Evolutionary conservation across 2,329 filamentous ascomycete species (phyloP).

Genomic region (Didymella glomerata): DNA sequence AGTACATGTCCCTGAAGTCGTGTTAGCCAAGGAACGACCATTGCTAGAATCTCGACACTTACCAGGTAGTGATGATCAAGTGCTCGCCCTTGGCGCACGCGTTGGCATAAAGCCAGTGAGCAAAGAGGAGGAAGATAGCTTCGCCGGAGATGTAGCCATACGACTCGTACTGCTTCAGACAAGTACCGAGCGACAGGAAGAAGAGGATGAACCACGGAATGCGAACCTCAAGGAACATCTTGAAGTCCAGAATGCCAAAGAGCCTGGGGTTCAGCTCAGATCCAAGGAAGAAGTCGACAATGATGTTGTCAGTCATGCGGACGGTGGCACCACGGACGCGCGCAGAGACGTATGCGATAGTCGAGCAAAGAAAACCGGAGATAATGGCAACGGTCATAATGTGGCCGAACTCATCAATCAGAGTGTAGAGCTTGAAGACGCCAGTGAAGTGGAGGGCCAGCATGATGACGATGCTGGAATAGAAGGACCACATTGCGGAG

Average conservation of each 20-base stretch:
- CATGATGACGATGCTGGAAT: slow-evolving; percentile 78
- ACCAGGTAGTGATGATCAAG: slow-evolving; percentile 86
- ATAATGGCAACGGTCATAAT: slow-evolving; percentile 92
- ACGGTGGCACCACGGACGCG: slow-evolving; percentile 81
- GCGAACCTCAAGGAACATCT: slow-evolving; percentile 95
- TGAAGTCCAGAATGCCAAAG: slow-evolving; percentile 85
- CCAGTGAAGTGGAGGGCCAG: slow-evolving; percentile 81
- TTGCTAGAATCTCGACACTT: slow-evolving; percentile 30
- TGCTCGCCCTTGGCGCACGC: slow-evolving; percentile 93
- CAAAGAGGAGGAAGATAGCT: slow-evolving; percentile 83
- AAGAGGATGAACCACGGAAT: slow-evolving; percentile 93
- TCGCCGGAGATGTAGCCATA: slow-evolving; percentile 90
- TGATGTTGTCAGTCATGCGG: slow-evolving; percentile 83
- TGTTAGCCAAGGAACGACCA: slow-evolving; percentile 8
- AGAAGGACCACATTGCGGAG: slow-evolving; percentile 87
- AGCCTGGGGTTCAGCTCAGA: slow-evolving; percentile 86
- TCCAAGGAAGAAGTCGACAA: slow-evolving; percentile 94
- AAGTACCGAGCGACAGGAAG: slow-evolving; percentile 77
- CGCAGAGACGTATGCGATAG: slow-evolving; percentile 87
- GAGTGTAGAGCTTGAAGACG: slow-evolving; percentile 85
- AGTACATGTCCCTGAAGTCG: slow-evolving; percentile 81
- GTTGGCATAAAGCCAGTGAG: slow-evolving; percentile 91
- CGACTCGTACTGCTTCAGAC: slow-evolving; percentile 81
- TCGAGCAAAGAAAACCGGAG: slow-evolving; percentile 83
- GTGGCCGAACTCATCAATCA: slow-evolving; percentile 94